These are phyloP conservation scores for Wallacemonas sp. DNA, from an alignment of 208 protist species.

Conservation along the genomic window DNA sequence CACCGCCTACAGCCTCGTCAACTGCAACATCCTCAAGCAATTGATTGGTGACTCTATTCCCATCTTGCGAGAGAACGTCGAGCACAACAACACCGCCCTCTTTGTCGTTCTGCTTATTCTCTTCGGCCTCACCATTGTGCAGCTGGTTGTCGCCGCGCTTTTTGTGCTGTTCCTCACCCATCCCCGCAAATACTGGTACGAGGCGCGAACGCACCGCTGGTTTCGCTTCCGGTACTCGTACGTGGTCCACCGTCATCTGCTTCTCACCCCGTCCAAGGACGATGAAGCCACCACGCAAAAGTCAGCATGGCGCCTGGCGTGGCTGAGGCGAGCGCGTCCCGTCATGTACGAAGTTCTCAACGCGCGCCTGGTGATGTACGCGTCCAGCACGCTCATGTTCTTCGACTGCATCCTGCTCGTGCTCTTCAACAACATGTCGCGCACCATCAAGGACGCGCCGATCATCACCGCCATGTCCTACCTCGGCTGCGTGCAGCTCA, in stretches of 20 bases:
- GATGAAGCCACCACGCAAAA: background rate
- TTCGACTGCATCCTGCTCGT: conserved; percentile 40
- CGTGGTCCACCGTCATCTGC: conserved; percentile 24
- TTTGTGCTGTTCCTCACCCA: conserved; percentile 20
- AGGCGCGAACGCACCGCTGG: conserved; percentile 36
- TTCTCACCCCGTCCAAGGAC: conserved; percentile 3
- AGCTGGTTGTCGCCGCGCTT: conserved; percentile 8
- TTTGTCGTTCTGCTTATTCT: conserved; percentile 32
- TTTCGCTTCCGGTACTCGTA: conserved; percentile 47
- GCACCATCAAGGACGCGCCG: conserved; percentile 10
- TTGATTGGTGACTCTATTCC: conserved; percentile 25
- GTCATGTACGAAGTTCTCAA: conserved; percentile 32
- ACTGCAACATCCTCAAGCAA: conserved; percentile 37
- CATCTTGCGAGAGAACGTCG: conserved; percentile 21
- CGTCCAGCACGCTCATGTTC: conserved; percentile 30
- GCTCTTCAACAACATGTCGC: conserved; percentile 34
- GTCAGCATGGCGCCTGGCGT: conserved; percentile 9
- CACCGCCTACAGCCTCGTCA: conserved; percentile 25
- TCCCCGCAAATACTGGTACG: conserved; percentile 34
- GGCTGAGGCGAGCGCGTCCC: conserved; percentile 17
- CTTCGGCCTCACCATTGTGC: conserved; percentile 24
- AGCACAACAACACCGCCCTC: conserved; percentile 28
- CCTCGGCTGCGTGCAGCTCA: conserved; percentile 33
- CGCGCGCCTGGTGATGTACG: conserved; percentile 25
- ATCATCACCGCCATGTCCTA: conserved; percentile 30